Percentiles rank a stretch among this genome's conserved stretches.
Conservation (phyloP, 495 filamentous ascomycete species). For the Aspergillus affinis region DNA sequence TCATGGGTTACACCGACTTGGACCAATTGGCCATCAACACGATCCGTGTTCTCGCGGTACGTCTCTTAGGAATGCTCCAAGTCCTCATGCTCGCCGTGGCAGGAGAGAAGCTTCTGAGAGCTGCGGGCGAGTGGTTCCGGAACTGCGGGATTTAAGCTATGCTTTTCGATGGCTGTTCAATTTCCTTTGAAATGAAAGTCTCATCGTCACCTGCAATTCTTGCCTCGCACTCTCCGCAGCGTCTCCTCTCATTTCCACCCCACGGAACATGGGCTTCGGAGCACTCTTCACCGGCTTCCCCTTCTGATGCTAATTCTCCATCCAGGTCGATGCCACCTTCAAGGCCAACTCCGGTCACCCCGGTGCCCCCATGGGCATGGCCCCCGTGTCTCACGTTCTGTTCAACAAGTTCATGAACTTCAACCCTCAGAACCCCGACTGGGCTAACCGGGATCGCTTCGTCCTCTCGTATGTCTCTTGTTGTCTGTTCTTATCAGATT, state of each 20-base stretch:
- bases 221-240: neutral
- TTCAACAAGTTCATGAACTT: constrained; percentile 99
- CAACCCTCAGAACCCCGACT: constrained; percentile 98
- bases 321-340: constrained; percentile 93
- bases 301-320: constrained; percentile 18
- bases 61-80: constrained; percentile 2
- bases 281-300: neutral
- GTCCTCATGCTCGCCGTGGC: neutral
- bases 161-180: neutral
- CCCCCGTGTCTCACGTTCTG: constrained; percentile 93
- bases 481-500: neutral
- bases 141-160: neutral
- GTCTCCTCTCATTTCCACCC: neutral
- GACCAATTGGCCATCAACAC: constrained; percentile 95
- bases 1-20: constrained; percentile 83
- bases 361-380: constrained; percentile 99
- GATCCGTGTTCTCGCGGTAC: constrained; percentile 91
- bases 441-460: constrained; percentile 96
- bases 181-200: neutral
- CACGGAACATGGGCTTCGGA: neutral
- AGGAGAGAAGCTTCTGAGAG: neutral
- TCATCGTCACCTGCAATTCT: neutral
- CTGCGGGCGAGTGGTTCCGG: neutral
- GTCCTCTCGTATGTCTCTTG: constrained; percentile 85
- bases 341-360: constrained; percentile 97